Evolutionary conservation across 75 land plant genomes (phyloP), one percentile per base, ranked within the genome.

Genomic region (Pinus tabuliformis): DNA sequence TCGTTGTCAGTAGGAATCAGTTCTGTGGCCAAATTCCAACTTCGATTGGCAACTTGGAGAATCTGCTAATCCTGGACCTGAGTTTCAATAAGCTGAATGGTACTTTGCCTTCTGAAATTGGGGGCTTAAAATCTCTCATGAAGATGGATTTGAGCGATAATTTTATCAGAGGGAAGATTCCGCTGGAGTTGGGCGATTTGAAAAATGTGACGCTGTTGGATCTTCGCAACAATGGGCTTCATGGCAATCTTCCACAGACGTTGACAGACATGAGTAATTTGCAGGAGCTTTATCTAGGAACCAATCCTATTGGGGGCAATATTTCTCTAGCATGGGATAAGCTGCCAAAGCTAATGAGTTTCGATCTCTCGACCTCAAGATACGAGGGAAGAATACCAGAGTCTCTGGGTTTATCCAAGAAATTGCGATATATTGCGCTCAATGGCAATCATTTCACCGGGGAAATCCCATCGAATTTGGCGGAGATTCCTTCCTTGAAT

Each of bases 121-220:
- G 2, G 16, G 26, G 26, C 1, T 7, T 66, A 14, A 33, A 33
- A 26, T 66, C 70, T 6, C 17, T 66, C 28, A 14, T 66, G 17
- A 22, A 66, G 1, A 26, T 66, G 24, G 70, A 66, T 66, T 7
- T 66, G 30, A 66, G 70, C 70, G 21, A 33, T 33, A 66, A 66
- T 22, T n/a, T 15, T 15, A 16, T 66, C 37, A 4, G 37, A 28
- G 70, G 70, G 6, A 5, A 14, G n/a, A 26, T 66, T 14, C 70
- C 70, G 26, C 37, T 4, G 6, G 82, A 78, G 65, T 71, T 89
- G 16, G 76, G 74, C 3, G 42, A 59, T 26, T 8, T 87, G 76
- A 83, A 79, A 76, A 81, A 83, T 70, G 5, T 87, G 20, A 87
- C 85, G 9, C 78, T 87, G 57, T 76, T 87, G 77, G 89, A 87